These are phyloP conservation scores for Aphanoascus verrucosus DNA, from an alignment of 2,329 filamentous ascomycete species.

Conservation along the genomic window DNA sequence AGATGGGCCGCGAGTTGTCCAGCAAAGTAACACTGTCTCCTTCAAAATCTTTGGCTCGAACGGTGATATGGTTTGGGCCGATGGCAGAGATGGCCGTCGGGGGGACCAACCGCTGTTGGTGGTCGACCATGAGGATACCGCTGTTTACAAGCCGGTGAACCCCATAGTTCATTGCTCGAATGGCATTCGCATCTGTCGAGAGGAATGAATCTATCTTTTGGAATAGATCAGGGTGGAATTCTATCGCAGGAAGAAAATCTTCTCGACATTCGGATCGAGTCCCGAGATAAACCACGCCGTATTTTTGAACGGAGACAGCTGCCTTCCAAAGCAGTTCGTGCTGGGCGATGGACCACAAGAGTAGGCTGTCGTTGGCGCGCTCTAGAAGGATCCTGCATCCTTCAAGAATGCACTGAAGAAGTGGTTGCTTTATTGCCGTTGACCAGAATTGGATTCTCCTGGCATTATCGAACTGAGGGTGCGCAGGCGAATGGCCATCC, in stretches of 20 bases:
- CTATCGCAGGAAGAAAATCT: not conserved
- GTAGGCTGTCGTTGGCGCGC: not conserved
- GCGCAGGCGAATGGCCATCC: constrained; percentile 3
- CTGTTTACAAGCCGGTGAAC: constrained; percentile 6
- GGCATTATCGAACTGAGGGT: constrained; percentile 5
- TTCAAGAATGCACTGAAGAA: constrained; percentile 6
- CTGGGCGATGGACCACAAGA: not conserved
- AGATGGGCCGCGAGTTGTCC: not conserved
- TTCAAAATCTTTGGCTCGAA: not conserved
- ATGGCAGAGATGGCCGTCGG: constrained; percentile 5
- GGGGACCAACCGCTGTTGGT: constrained; percentile 1
- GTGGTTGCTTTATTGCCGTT: constrained; percentile 6
- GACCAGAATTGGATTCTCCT: constrained; percentile 2
- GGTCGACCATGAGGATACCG: constrained; percentile 2
- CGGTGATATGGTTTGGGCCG: constrained; percentile 1
- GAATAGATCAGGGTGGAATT: not conserved
- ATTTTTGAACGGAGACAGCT: constrained; percentile 3
- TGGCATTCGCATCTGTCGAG: not conserved
- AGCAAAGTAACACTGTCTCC: constrained; percentile 1
- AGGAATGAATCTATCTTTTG: constrained; percentile 2
- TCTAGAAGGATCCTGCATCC: constrained; percentile 4
- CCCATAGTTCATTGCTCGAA: constrained; percentile 8
- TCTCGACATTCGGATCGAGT: constrained; percentile 8
- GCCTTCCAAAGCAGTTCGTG: constrained; percentile 6
- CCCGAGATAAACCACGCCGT: constrained; percentile 8